Evolutionary conservation across 192 early-diverging fungal genomes (phyloP).

Genomic region (Oehlia diaphana): DNA sequence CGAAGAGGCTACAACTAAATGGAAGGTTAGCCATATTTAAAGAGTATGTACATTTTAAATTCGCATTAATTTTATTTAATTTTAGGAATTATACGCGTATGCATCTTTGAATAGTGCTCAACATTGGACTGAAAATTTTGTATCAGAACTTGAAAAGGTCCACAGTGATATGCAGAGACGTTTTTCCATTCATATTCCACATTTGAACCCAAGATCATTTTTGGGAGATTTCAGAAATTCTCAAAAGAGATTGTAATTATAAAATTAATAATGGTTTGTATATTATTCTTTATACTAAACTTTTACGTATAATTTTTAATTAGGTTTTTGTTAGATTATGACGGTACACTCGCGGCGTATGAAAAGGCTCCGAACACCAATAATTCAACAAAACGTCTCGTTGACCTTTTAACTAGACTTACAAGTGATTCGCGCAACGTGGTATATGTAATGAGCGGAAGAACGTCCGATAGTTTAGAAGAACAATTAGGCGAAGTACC

Average conservation of each 20-base stretch:
- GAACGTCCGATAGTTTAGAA: slow-evolving; percentile 66
- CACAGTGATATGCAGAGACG: slow-evolving; percentile 49
- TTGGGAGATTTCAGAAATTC: slow-evolving; percentile 32
- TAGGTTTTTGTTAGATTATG: slow-evolving; percentile 59
- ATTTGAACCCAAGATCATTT: slow-evolving; percentile 37
- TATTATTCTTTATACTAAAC: not conserved
- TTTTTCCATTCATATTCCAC: slow-evolving; percentile 51
- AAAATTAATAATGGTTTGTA: not conserved
- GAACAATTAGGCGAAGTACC: slow-evolving; percentile 62
- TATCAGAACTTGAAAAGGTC: slow-evolving; percentile 54
- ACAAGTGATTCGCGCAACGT: slow-evolving; percentile 63
- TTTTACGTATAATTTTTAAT: not conserved
- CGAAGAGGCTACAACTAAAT: slow-evolving; percentile 75
- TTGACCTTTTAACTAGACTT: slow-evolving; percentile 54
- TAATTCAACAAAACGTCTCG: slow-evolving; percentile 49
- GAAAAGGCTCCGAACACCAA: slow-evolving; percentile 55
- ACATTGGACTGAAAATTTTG: slow-evolving; percentile 66
- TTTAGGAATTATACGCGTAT: slow-evolving; percentile 57
- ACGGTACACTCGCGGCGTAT: slow-evolving; percentile 71
- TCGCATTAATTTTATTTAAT: not conserved
- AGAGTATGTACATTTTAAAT: not conserved
- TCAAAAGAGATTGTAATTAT: slow-evolving; percentile 50
- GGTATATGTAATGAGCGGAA: slow-evolving; percentile 76
- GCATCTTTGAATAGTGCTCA: slow-evolving; percentile 69
- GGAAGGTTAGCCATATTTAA: slow-evolving; percentile 48